Evolutionary conservation across 805 yeast genomes (phyloP), one percentile per base, ranked within the genome.

Genomic region (Pichia californica): DNA sequence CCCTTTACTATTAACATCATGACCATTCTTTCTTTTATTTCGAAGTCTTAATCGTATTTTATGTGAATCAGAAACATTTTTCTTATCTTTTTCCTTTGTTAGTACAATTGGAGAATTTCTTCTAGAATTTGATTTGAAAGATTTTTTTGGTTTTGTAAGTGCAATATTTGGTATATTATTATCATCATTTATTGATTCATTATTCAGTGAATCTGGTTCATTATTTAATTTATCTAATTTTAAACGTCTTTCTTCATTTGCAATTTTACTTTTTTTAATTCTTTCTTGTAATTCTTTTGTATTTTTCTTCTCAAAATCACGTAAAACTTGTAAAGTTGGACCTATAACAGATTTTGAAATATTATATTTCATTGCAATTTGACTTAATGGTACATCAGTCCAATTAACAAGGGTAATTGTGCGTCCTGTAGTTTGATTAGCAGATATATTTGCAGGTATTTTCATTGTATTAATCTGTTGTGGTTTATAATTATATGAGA

Each of bases 381-480:
- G 61, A 35, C 43, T 51, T n/a, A 58, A 45, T 8, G 63, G 52
- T 10, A 53, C 49, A 41, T 59, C 62, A 6, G 57, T 56, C 61
- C 61, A 58, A 13, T 33, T 33, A 19, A 27, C 15, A 7, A 38
- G 16, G 1, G 41, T 14, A 11, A 38, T 33, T 10, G 36, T 16
- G 7, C 36, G 23, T 5, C 23, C 34, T 20, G 29, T 7, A 14
- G 33, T 33, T 29, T 28, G 33, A 8, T 38, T 38, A 8, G 13
- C 16, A 3, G 33, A 18, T 18, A 32, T 13, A 16, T 39, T 39
- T 9, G 42, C 36, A 14, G 29, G 42, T 16, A 39, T 31, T 33
- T 39, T 39, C n/a, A 39, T 3, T 5, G 2, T 39, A 6, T 31
- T 16, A 2, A 21, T 6, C 11, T 32, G 26, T 27, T 39, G 29